These are phyloP conservation scores for Scedosporium apiospermum DNA, from an alignment of 2,329 filamentous ascomycete genomes.

Conservation along the genomic window DNA sequence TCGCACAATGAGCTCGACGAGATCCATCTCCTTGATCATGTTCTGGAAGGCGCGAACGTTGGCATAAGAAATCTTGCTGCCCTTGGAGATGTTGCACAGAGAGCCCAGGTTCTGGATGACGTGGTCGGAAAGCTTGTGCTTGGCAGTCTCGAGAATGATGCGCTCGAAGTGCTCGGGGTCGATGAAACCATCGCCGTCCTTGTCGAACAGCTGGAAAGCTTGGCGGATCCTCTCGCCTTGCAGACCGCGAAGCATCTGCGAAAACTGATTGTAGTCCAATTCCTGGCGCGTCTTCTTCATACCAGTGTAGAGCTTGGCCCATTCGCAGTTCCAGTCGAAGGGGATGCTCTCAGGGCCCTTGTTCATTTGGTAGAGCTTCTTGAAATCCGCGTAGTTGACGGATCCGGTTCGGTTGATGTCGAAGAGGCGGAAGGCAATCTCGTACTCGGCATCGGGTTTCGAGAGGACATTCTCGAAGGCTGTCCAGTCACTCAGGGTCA, in stretches of 20 bases:
- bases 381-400: constrained; percentile 85
- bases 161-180: constrained; percentile 92
- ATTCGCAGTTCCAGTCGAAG: constrained; percentile 95
- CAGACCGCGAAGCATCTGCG: constrained; percentile 92
- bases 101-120: constrained; percentile 83
- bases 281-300: constrained; percentile 78
- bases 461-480: constrained; percentile 88
- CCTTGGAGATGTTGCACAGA: constrained; percentile 85
- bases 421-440: constrained; percentile 96
- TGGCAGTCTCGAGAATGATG: constrained; percentile 87
- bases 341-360: constrained; percentile 78
- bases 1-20: constrained; percentile 87
- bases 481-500: constrained; percentile 79
- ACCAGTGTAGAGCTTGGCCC: constrained; percentile 91
- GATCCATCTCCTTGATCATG: constrained; percentile 94
- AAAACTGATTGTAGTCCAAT: constrained; percentile 93
- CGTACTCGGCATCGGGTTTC: constrained; percentile 96
- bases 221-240: constrained; percentile 95
- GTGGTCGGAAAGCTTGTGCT: constrained; percentile 96
- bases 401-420: constrained; percentile 74
- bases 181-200: constrained; percentile 88
- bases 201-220: constrained; percentile 87
- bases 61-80: constrained; percentile 93
- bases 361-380: constrained; percentile 76
- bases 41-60: constrained; percentile 98